Percentiles rank a stretch among this genome's conserved stretches.
phyloP scores from a whole-genome alignment of 2,329 filamentous ascomycete genomes.

The Podosphaera fusca region DNA sequence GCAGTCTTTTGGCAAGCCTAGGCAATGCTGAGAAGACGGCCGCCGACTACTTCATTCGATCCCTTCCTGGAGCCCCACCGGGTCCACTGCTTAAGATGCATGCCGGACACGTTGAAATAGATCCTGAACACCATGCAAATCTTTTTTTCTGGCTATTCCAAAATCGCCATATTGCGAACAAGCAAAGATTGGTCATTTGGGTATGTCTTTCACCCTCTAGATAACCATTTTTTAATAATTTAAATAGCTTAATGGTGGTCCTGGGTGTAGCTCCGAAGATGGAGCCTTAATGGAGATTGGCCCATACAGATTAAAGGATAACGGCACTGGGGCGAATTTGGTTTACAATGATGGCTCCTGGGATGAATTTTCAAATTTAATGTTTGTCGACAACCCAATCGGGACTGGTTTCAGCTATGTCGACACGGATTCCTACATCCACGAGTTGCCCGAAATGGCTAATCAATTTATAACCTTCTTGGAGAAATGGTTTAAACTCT shows the following conservation, averaged over 20 bases:
- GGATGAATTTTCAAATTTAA: conserved; percentile 91
- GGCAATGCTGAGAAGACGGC: conserved; percentile 30
- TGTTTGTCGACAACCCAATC: conserved; percentile 93
- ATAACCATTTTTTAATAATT: neutral
- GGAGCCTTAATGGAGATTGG: conserved; percentile 58
- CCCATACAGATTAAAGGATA: conserved; percentile 65
- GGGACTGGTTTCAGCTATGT: conserved; percentile 94
- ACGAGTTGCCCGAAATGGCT: conserved; percentile 74
- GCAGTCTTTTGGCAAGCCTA: neutral
- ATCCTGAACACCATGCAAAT: conserved; percentile 66
- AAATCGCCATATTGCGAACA: conserved; percentile 84
- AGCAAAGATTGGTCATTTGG: conserved; percentile 59
- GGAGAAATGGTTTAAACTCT: conserved; percentile 74
- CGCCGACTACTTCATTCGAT: conserved; percentile 74
- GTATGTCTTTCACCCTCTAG: neutral
- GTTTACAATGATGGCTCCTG: conserved; percentile 81
- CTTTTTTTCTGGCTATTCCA: conserved; percentile 98
- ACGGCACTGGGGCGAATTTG: conserved; percentile 30
- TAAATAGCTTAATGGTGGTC: conserved; percentile 48
- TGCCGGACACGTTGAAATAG: conserved; percentile 92
- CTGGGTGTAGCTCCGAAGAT: conserved; percentile 92
- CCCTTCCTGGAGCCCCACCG: conserved; percentile 62
- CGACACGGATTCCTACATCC: conserved; percentile 66
- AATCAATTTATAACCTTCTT: conserved; percentile 70
- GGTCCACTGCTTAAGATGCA: conserved; percentile 82